Base-by-base conservation (phyloP, 169 alveolate genomes). In the Plasmodium fragile region DNA sequence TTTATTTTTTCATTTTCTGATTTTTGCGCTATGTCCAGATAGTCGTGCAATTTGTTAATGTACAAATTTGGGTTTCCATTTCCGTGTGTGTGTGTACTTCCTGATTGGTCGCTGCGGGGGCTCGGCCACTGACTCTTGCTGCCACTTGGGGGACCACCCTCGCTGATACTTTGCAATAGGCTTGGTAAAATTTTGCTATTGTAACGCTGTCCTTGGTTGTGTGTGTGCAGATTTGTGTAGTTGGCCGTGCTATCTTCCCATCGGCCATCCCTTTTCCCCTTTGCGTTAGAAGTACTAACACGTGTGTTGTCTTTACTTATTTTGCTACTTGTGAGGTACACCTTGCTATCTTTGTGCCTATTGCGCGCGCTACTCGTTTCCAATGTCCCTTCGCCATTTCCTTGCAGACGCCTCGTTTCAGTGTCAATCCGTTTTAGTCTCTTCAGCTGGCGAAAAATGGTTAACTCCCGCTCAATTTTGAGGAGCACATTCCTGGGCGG, bases 31-130 rank as follows among this genome's bases (percentile, higher is more conserved):
- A 89, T 59, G 52, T 79, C 82, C 39, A 89, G 72, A 28, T 89
- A 89, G 52, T 89, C 94, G 71, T 89, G 94, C 32, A 89, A 80
- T 39, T 89, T 89, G 81, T 89, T 43, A 13, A 89, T 89, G 71
- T 89, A 89, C 43, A 89, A n/a, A 49, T 89, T 89, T 1, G 85
- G 43, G 28, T 32, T 52, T 39, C 32, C 43, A 25, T 16, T 39
- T n/a, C 73, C 71, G 11, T 70, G 73, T n/a, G 55, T 10, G 59
- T 4, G 59, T 18, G 25, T 2, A 49, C 59, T 49, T 49, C 22
- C 59, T 1, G 22, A 13, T 13, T 49, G 59, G 22, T 49, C 25
- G 2, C 8, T 18, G 16, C 36, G 75, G 13, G 7, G 30, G n/a
- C 0, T 22, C n/a, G 16, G 75, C 75, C 30, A 65, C n/a, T 22